phyloP scores from a whole-genome alignment of 2,329 filamentous ascomycete species.

The Atkinsonella texensis region DNA sequence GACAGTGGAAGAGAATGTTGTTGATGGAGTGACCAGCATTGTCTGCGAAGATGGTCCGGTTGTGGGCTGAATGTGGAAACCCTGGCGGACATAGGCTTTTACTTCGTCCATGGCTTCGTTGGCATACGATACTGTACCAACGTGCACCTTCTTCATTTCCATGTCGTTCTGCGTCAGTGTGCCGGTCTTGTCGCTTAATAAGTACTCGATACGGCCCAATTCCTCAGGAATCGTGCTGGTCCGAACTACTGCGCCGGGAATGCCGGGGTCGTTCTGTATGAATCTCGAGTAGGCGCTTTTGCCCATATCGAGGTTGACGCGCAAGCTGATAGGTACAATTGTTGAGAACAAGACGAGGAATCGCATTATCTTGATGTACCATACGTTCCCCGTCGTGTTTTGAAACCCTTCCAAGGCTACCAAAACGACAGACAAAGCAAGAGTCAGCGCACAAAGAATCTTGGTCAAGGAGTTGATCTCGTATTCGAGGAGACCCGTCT shows the following conservation, averaged over 20 bases:
- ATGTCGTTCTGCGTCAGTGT: constrained; percentile 96
- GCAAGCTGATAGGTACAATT: constrained; percentile 91
- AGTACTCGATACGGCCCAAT: constrained; percentile 86
- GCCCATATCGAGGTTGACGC: constrained; percentile 93
- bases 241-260: constrained; percentile 82
- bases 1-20: constrained; percentile 49
- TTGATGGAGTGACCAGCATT: constrained; percentile 63
- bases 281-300: constrained; percentile 95
- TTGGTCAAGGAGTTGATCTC: constrained; percentile 98
- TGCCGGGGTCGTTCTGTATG: constrained; percentile 82
- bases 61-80: constrained; percentile 49
- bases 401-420: constrained; percentile 79
- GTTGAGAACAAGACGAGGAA: constrained; percentile 98
- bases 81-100: constrained; percentile 70
- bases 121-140: constrained; percentile 94
- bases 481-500: constrained; percentile 84
- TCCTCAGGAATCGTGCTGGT: constrained; percentile 98
- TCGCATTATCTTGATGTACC: constrained; percentile 98
- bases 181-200: constrained; percentile 96
- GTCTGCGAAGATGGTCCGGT: constrained; percentile 31
- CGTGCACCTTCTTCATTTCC: constrained; percentile 98
- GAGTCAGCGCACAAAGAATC: constrained; percentile 80
- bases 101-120: constrained; percentile 99
- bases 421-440: constrained; percentile 74
- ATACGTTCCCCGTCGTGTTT: constrained; percentile 51